Evolutionary conservation across 106 monocot genomes (phyloP), one percentile per base, ranked within the genome.

Genomic region (Phalaenopsis equestris): DNA sequence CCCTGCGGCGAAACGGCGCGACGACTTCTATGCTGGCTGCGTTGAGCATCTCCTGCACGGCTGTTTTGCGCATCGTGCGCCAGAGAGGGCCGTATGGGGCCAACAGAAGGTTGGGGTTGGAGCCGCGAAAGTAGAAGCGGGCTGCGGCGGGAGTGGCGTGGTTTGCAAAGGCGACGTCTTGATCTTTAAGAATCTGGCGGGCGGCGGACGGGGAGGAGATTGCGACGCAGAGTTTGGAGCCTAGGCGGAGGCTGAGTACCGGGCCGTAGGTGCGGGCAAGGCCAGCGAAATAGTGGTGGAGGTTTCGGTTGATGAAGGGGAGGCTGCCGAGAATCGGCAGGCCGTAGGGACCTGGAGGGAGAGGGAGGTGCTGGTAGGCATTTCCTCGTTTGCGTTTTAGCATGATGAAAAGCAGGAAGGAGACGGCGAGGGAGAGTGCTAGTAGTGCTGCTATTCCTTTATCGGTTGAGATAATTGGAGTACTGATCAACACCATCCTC

Each of bases 271-370:
- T 79, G 16, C n/a, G 5, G 23, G 91, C 80, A 9, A 91, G 84
- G 4, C 41, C 0, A 1, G 84, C 80, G 88, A 91, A 91, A 79
- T 88, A 80, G 48, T 82, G 72, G 86, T 86, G 91, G n/a, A 86
- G 84, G 15, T 88, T 80, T 3, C 84, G 86, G 55, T 83, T 78
- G 47, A 91, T 82, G 55, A 86, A 90, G 8, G 82, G 87, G 49
- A 90, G 87, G 79, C 77, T 81, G 78, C 90, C 90, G 3, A 90
- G 73, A 49, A 91, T 52, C 23, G 91, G 91, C 42, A 86, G 73
- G 18, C 89, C 91, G 11, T 3, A 17, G 15, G 88, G 91, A 5
- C 91, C 88, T 16, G 91, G 91, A 3, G 86, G 84, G 72, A 73
- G 80, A 11, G 48, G 48, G 11, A 48, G 48, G 48, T 1, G 7